phyloP scores from a whole-genome alignment of 1,284 basidiomycete genomes.

The Xerocomus tenax region DNA sequence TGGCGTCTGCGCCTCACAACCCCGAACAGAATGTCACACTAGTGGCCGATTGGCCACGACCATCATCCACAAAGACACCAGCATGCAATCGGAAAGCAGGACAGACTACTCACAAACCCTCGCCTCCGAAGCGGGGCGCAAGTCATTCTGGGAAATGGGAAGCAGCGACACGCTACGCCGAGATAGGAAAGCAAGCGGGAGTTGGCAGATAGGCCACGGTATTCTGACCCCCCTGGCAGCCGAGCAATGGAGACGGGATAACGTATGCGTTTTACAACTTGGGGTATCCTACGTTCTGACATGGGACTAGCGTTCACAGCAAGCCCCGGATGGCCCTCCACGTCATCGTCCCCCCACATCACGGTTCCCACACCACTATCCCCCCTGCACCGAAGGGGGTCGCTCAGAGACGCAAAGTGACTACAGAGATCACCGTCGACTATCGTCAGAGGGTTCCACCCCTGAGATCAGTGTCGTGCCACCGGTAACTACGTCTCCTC shows the following conservation, averaged over 20 bases:
- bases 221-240: constrained; percentile 32
- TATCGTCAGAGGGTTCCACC: constrained; percentile 31
- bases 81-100: constrained; percentile 26
- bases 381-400: constrained; percentile 24
- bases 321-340: constrained; percentile 5
- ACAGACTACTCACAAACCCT: constrained; percentile 23
- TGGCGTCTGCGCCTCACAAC: constrained; percentile 3
- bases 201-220: constrained; percentile 31
- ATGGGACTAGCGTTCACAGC: constrained; percentile 12
- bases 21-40: constrained; percentile 22
- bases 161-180: constrained; percentile 18
- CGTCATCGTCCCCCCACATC: constrained; percentile 20
- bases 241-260: constrained; percentile 33
- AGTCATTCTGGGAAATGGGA: constrained; percentile 13
- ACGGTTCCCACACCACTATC: constrained; percentile 27
- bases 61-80: constrained; percentile 34
- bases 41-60: constrained; percentile 15
- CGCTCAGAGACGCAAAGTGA: constrained; percentile 18
- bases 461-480: constrained; percentile 30
- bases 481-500: constrained; percentile 19
- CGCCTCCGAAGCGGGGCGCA: constrained; percentile 14
- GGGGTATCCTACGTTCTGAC: constrained; percentile 2
- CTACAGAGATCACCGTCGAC: constrained; percentile 21
- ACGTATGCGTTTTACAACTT: constrained; percentile 17
- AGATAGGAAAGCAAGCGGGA: constrained; percentile 19